A percentile compares a stretch with the other conserved stretches of the same genome.
These are phyloP conservation scores for Fusarium heterosporum DNA, from an alignment of 2,329 filamentous ascomycete genomes.

Conservation along the genomic window DNA sequence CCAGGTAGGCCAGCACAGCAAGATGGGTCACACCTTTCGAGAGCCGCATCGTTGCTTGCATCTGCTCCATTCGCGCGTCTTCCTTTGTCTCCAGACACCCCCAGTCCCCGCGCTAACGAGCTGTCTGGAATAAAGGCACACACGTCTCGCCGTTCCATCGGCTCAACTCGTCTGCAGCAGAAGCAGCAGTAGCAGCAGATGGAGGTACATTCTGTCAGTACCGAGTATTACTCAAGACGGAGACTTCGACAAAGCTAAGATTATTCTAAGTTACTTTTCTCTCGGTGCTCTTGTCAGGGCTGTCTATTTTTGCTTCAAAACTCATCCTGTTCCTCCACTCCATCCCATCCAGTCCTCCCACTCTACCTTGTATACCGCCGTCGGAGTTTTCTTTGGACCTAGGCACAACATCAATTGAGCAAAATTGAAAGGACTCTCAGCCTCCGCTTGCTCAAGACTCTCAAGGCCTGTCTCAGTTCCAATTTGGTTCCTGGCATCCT, in stretches of 20 bases:
- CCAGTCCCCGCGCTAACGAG: conserved; percentile 63
- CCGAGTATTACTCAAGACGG: conserved; percentile 56
- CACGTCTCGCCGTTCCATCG: conserved; percentile 60
- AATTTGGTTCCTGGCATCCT: conserved; percentile 27
- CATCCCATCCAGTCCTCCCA: conserved; percentile 13
- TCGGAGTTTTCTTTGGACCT: conserved; percentile 10
- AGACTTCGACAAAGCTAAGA: conserved; percentile 44
- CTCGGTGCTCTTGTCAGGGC: conserved; percentile 14
- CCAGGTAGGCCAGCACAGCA: conserved; percentile 92
- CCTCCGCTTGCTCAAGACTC: conserved; percentile 15
- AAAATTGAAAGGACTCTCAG: conserved; percentile 30
- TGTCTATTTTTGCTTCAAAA: conserved; percentile 34
- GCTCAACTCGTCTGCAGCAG: conserved; percentile 62
- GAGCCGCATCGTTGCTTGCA: conserved; percentile 75
- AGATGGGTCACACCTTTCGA: conserved; percentile 74
- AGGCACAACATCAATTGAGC: conserved; percentile 23
- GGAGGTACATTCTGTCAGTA: conserved; percentile 41
- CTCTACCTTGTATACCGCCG: conserved; percentile 15
- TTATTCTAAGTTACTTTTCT: conserved; percentile 16
- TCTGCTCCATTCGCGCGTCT: conserved; percentile 58
- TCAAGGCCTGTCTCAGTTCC: conserved; percentile 25
- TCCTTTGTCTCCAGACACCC: conserved; percentile 58
- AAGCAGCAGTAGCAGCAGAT: conserved; percentile 39
- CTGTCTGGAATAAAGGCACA: conserved; percentile 73
- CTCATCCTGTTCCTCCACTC: conserved; percentile 15